Conservation (phyloP, 2,329 filamentous ascomycete genomes). For the Microdochium trichocladiopsis region DNA sequence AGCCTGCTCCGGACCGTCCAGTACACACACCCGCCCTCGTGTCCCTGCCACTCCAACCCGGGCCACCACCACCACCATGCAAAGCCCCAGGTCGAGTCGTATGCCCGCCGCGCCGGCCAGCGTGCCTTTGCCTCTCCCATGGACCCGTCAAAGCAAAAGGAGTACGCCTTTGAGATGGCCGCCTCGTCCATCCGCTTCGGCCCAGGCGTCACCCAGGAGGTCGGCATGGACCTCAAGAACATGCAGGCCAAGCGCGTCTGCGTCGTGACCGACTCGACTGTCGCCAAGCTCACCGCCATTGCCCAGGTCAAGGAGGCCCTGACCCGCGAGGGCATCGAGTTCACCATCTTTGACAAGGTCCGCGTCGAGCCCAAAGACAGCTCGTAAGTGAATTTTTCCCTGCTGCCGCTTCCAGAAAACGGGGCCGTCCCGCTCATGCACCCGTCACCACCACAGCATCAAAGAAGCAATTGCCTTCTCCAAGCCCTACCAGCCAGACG, state of each 20-base stretch:
- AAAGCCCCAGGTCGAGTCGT: conserved; percentile 36
- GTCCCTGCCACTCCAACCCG: conserved; percentile 90
- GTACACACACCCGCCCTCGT: conserved; percentile 78
- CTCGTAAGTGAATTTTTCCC: conserved; percentile 52
- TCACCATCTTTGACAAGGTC: conserved; percentile 73
- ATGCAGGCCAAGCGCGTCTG: conserved; percentile 81
- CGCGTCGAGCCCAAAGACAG: conserved; percentile 91
- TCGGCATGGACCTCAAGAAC: conserved; percentile 96
- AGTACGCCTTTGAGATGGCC: conserved; percentile 99
- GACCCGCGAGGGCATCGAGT: conserved; percentile 70
- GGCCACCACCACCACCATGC: conserved; percentile 65
- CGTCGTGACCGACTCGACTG: conserved; percentile 83
- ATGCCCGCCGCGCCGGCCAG: conserved; percentile 33
- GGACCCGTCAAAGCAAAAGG: conserved; percentile 67
- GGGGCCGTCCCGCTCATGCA: no score
- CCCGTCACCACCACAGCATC: conserved; percentile 62
- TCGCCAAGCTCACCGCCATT: conserved; percentile 81
- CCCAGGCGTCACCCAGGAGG: conserved; percentile 86
- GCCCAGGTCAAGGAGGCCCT: conserved; percentile 79
- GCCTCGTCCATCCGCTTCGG: conserved; percentile 92
- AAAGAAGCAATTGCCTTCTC: conserved; percentile 84
- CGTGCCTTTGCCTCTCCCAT: conserved; percentile 68
- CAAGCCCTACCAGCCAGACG: conserved; percentile 75
- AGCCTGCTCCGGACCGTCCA: conserved; percentile 83
- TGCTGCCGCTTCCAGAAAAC: no score